These are phyloP conservation scores for Eremothecium gossypii DNA, from an alignment of 1,139 yeast genomes.

Conservation along the genomic window DNA sequence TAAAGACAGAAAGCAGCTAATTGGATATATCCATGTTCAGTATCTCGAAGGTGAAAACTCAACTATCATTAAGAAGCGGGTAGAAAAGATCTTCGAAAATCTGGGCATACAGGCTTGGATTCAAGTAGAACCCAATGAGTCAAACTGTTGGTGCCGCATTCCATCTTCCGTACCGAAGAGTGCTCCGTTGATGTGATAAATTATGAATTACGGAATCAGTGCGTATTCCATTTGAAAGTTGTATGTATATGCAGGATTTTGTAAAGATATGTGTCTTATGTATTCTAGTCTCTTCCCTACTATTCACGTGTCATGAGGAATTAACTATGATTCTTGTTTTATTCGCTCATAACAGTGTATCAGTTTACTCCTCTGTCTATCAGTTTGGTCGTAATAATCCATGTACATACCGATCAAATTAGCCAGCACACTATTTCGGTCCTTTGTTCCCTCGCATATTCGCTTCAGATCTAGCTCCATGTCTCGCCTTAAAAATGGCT, in stretches of 20 bases:
- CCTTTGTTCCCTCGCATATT: conserved; percentile 56
- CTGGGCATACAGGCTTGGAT: conserved; percentile 43
- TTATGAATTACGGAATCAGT: neutral
- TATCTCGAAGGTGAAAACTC: conserved; percentile 59
- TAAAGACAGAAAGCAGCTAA: conserved; percentile 23
- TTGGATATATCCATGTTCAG: conserved; percentile 63
- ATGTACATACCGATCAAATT: conserved; percentile 53
- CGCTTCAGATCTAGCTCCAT: conserved; percentile 59
- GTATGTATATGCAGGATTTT: conserved; percentile 35
- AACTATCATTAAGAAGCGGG: conserved; percentile 49
- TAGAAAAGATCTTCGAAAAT: conserved; percentile 39
- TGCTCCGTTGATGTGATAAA: too few relatives aligned
- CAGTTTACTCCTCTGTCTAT: conserved; percentile 20
- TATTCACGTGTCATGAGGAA: neutral
- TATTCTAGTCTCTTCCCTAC: neutral
- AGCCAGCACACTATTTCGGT: conserved; percentile 46
- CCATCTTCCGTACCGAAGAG: too few relatives aligned
- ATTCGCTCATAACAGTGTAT: conserved; percentile 26
- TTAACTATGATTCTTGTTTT: conserved; percentile 8
- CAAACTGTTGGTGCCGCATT: conserved; percentile 48
- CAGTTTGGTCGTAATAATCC: conserved; percentile 43
- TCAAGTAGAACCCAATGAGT: conserved; percentile 51
- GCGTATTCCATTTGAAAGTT: neutral
- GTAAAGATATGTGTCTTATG: conserved; percentile 51
- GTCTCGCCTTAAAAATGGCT: conserved; percentile 76